phyloP scores from a whole-genome alignment of 106 monocot species.

The Ottelia alismoides region DNA sequence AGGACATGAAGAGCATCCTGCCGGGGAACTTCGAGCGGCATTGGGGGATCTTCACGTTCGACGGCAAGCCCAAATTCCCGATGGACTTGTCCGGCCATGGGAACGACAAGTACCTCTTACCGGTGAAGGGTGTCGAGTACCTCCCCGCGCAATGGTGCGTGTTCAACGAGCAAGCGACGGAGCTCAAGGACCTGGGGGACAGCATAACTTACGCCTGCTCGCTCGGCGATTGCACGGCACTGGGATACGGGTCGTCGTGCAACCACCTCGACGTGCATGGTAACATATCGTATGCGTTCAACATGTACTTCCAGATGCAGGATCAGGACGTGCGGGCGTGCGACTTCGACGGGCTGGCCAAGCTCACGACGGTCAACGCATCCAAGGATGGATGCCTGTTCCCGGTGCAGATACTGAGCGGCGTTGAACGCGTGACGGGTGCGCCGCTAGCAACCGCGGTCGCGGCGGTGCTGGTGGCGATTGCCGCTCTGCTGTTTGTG shows the following conservation, averaged over 20 bases:
- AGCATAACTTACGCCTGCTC: conserved; percentile 14
- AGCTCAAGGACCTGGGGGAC: conserved; percentile 16
- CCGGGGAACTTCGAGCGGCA: conserved; percentile 16
- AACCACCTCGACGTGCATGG: conserved; percentile 12
- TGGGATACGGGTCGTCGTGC: conserved; percentile 20
- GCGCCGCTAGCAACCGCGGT: too few relatives aligned
- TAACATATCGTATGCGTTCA: conserved; percentile 26
- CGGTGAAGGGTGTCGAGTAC: conserved; percentile 7
- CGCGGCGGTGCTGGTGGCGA: too few relatives aligned
- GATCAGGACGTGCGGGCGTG: conserved; percentile 18
- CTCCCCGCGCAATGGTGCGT: conserved; percentile 9
- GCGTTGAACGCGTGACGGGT: not conserved
- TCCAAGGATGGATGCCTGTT: conserved; percentile 2
- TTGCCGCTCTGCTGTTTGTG: too few relatives aligned
- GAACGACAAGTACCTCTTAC: not conserved
- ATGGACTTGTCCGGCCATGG: conserved; percentile 12
- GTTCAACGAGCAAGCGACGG: conserved; percentile 18
- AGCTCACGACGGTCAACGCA: conserved; percentile 10
- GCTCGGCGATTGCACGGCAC: conserved; percentile 14
- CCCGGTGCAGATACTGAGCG: not conserved
- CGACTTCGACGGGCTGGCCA: conserved; percentile 17
- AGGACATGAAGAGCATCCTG: conserved; percentile 9
- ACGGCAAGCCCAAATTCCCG: conserved; percentile 11
- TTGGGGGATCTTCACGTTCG: conserved; percentile 17
- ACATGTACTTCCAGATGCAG: conserved; percentile 23